phyloP scores from a whole-genome alignment of 2,329 filamentous ascomycete genomes.

The Hypoxylon sp. region DNA sequence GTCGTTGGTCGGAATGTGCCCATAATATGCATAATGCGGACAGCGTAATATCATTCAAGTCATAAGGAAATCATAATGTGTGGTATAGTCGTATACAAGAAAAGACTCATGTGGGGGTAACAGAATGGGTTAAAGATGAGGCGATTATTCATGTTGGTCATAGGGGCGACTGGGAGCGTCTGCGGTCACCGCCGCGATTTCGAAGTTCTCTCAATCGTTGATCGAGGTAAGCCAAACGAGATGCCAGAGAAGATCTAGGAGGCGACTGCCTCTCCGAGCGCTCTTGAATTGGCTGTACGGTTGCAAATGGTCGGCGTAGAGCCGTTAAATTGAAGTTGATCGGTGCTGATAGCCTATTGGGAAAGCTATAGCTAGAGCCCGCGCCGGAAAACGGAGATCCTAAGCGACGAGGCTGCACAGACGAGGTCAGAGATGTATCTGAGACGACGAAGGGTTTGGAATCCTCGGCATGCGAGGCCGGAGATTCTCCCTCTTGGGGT shows the following conservation, averaged over 20 bases:
- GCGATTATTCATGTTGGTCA: conserved; percentile 52
- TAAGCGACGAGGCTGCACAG: conserved; percentile 63
- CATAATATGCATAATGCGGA: conserved; percentile 40
- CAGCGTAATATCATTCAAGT: conserved; percentile 47
- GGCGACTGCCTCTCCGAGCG: conserved; percentile 54
- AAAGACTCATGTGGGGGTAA: conserved; percentile 36
- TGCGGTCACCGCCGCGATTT: conserved; percentile 58
- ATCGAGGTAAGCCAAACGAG: conserved; percentile 71
- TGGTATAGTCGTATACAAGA: conserved; percentile 48
- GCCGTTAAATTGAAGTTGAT: conserved; percentile 62
- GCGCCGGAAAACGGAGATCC: conserved; percentile 71
- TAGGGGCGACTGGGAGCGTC: conserved; percentile 66
- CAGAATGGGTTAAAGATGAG: conserved; percentile 21
- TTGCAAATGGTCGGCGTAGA: conserved; percentile 69
- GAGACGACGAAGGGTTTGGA: conserved; percentile 46
- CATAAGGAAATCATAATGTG: conserved; percentile 49
- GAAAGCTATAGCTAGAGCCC: conserved; percentile 71
- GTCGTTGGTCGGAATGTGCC: conserved; percentile 33
- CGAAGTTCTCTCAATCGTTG: conserved; percentile 70
- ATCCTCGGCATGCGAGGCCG: neutral
- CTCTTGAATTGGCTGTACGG: conserved; percentile 63
- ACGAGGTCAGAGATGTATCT: conserved; percentile 47
- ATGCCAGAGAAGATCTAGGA: conserved; percentile 61
- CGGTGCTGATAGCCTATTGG: conserved; percentile 68
- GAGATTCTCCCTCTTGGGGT: conserved; percentile 12